phyloP scores from a whole-genome alignment of 2,329 filamentous ascomycete genomes.

The Elsinoe necatrix region DNA sequence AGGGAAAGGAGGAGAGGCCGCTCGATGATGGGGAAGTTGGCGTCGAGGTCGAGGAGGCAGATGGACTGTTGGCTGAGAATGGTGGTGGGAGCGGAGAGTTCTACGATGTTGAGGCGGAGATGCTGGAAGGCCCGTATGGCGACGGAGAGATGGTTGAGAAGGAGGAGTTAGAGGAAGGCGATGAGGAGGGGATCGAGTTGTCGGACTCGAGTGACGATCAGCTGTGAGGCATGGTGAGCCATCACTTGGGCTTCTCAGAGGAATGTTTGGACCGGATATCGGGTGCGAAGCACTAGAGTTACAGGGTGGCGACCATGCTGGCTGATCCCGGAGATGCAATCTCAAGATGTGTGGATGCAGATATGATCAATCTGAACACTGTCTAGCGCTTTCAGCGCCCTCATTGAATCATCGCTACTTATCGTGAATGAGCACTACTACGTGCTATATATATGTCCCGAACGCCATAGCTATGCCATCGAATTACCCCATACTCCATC shows the following conservation, averaged over 20 bases:
- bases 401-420: neutral
- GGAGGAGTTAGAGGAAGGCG: conserved; percentile 1
- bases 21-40: neutral
- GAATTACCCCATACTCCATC: neutral
- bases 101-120: conserved; percentile 5
- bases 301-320: neutral
- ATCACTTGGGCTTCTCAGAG: too few species aligned
- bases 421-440: neutral
- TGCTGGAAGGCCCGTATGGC: neutral
- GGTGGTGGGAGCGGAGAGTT: neutral
- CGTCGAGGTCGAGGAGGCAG: neutral
- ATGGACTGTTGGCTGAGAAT: conserved; percentile 7
- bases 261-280: neutral
- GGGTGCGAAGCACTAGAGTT: neutral
- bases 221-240: neutral
- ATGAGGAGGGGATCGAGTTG: neutral
- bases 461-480: conserved; percentile 9
- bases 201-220: neutral
- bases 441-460: neutral
- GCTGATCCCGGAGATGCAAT: neutral
- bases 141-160: conserved; percentile 4
- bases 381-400: neutral
- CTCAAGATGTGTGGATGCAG: neutral
- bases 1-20: neutral
- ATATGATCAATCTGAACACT: neutral